A percentile compares a stretch with the other conserved stretches of the same genome.
phyloP scores from a whole-genome alignment of 176 grass and related monocot species.

The Bonia amplexicaulis region DNA sequence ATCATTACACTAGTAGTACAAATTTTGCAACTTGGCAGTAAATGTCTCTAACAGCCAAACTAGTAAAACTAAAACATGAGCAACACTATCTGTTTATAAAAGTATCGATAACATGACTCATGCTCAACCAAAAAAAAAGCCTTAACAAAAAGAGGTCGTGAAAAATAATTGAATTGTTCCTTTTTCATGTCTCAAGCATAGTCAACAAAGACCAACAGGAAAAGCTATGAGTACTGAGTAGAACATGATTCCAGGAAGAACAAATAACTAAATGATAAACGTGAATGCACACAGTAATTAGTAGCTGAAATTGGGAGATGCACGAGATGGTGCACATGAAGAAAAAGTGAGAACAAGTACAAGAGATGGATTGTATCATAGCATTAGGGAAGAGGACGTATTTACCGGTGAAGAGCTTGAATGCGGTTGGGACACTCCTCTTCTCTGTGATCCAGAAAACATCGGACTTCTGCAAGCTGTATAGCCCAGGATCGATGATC shows the following conservation, averaged over 20 bases:
- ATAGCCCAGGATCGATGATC: conserved; percentile 93
- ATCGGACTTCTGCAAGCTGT: conserved; percentile 80
- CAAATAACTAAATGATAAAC: neutral
- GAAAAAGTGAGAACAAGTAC: neutral
- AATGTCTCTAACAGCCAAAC: neutral
- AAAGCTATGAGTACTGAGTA: neutral
- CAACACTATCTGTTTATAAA: neutral
- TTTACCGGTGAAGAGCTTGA: conserved; percentile 98
- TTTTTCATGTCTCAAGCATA: neutral
- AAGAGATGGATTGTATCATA: neutral
- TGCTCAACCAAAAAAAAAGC: neutral
- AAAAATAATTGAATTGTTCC: neutral
- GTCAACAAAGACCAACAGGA: neutral
- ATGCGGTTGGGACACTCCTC: conserved; percentile 83
- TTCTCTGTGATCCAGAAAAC: conserved; percentile 97
- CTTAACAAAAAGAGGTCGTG: neutral
- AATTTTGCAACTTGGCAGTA: neutral
- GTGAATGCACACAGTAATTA: neutral
- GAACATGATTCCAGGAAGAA: neutral
- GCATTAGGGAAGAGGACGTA: neutral
- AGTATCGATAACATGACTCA: neutral
- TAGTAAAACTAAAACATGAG: neutral
- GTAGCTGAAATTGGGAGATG: neutral
- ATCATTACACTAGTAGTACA: neutral
- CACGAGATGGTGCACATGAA: neutral